Conservation (phyloP, 164 flowering plant species). For the Tetrastigma voinierianum region DNA sequence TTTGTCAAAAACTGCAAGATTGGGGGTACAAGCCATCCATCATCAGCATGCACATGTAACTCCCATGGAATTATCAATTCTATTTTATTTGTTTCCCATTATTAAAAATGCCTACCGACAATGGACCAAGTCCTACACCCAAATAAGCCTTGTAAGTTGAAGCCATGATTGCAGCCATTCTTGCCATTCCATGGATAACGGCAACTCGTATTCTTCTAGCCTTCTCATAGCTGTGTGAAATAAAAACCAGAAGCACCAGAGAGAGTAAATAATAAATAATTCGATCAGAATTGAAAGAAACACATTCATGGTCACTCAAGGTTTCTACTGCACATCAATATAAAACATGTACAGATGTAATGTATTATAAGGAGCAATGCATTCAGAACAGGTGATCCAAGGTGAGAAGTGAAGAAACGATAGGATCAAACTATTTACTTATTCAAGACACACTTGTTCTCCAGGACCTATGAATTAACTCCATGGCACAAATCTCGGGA, state of each 20-base stretch:
- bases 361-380: background rate
- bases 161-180: constrained; percentile 96
- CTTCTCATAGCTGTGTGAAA: constrained; percentile 63
- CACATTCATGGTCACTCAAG: background rate
- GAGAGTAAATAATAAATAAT: background rate
- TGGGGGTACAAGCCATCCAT: constrained; percentile 5
- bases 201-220: constrained; percentile 83
- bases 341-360: background rate
- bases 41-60: constrained; percentile 6
- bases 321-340: background rate
- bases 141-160: constrained; percentile 89
- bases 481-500: background rate
- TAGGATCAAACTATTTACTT: background rate
- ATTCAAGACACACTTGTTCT: background rate
- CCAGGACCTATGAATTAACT: background rate
- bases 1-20: constrained; percentile 74
- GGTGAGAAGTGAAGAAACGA: background rate
- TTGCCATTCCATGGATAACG: constrained; percentile 83
- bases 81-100: background rate
- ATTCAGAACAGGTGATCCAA: background rate
- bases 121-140: constrained; percentile 94
- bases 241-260: background rate
- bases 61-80: background rate
- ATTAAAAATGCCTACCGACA: constrained; percentile 56
- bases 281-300: background rate